Evolutionary conservation across 208 protist species (phyloP).

Genomic region (Trichomonas vaginalis): DNA sequence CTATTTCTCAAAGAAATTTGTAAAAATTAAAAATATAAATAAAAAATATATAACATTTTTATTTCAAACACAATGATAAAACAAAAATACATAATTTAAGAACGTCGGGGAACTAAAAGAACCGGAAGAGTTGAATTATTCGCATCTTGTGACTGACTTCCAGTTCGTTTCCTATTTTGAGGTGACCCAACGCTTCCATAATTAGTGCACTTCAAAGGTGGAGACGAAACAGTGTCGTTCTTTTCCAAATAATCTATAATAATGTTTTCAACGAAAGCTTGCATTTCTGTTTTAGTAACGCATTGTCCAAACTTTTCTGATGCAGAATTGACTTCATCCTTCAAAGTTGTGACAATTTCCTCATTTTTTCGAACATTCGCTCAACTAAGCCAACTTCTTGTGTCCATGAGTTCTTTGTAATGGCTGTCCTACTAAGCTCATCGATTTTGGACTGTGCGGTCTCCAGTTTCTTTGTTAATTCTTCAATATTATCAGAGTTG

Average conservation of each 20-base stretch:
- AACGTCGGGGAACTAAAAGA: background rate
- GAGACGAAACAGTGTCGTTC: background rate
- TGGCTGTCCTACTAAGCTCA: background rate
- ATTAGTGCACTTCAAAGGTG: background rate
- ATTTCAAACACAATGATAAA: no score
- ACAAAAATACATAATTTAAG: no score
- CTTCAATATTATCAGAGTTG: background rate
- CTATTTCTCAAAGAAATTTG: no score
- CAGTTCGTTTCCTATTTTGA: background rate
- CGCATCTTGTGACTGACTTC: background rate
- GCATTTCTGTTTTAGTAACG: background rate
- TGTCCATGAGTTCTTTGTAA: background rate
- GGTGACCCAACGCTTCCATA: background rate
- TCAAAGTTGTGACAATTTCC: background rate
- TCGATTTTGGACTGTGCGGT: background rate
- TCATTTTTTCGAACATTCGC: slow-evolving; percentile 1
- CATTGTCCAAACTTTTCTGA: background rate
- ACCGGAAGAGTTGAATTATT: background rate
- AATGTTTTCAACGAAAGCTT: background rate
- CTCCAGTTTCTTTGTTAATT: background rate
- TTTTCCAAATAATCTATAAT: background rate
- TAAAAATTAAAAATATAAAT: no score
- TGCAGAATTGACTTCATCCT: background rate
- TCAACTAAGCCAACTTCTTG: background rate
- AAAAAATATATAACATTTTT: no score